A percentile compares a stretch with the other conserved stretches of the same genome.
These are phyloP conservation scores for Ashbya aceris DNA, from an alignment of 1,139 yeast species.

Conservation along the genomic window DNA sequence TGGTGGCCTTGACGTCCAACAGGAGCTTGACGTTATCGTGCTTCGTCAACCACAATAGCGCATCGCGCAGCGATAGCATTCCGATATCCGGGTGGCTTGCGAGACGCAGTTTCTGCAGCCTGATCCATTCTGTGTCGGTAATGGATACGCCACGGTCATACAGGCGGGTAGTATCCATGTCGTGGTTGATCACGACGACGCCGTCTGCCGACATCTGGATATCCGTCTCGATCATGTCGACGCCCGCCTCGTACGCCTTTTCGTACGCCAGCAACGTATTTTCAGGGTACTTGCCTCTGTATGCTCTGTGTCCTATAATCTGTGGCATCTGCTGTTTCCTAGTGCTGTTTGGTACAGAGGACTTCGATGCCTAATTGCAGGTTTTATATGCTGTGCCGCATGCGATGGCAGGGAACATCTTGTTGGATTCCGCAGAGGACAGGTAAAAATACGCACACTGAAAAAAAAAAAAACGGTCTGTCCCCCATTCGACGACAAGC, in stretches of 20 bases:
- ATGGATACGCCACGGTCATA: constrained; percentile 33
- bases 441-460: no score
- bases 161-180: constrained; percentile 31
- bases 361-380: no score
- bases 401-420: no score
- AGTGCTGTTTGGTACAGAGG: no score
- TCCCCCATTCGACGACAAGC: no score
- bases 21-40: constrained; percentile 43
- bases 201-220: constrained; percentile 71
- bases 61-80: constrained; percentile 52
- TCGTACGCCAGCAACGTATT: constrained; percentile 68
- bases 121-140: constrained; percentile 32
- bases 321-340: constrained; percentile 14
- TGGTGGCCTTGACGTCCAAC: constrained; percentile 75
- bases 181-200: constrained; percentile 66
- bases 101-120: constrained; percentile 46
- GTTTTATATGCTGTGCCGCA: no score
- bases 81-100: constrained; percentile 43
- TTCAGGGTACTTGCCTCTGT: constrained; percentile 55
- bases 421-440: no score
- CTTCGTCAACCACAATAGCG: constrained; percentile 48
- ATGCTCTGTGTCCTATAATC: constrained; percentile 30
- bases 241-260: constrained; percentile 62
- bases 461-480: no score
- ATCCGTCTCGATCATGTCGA: constrained; percentile 73